A percentile compares a stretch with the other conserved stretches of the same genome.
These are phyloP conservation scores for Cytospora piceae DNA, from an alignment of 2,329 filamentous ascomycete genomes.

Conservation along the genomic window DNA sequence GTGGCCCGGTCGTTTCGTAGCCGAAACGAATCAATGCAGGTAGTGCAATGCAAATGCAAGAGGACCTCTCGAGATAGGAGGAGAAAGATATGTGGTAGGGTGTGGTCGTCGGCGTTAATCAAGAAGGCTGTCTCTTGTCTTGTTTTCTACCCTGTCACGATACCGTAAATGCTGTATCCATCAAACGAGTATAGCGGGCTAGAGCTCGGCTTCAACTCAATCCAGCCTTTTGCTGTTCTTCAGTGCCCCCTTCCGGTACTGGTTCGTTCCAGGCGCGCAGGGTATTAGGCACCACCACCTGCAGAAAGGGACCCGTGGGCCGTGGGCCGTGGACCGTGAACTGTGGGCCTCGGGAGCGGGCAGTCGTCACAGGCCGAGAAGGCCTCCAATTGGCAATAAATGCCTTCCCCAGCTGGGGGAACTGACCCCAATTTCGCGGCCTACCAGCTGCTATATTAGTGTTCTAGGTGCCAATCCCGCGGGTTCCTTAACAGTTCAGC, in stretches of 20 bases:
- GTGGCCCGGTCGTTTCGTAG: slow-evolving; percentile 1
- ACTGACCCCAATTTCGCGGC: not conserved
- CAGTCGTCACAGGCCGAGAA: not conserved
- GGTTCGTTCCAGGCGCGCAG: not conserved
- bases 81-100: not conserved
- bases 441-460: not conserved
- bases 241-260: not conserved
- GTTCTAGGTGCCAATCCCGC: not conserved
- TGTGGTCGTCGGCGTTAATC: not conserved
- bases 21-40: slow-evolving; percentile 3
- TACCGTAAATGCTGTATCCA: too few relatives aligned
- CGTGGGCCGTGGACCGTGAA: too few relatives aligned
- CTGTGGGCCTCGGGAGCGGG: not conserved
- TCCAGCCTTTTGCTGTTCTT: not conserved
- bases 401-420: not conserved
- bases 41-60: not conserved
- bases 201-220: too few relatives aligned
- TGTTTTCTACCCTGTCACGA: not conserved
- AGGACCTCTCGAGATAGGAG: not conserved
- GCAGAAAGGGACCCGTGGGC: not conserved
- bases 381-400: not conserved
- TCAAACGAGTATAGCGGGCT: not conserved
- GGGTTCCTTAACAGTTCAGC: not conserved
- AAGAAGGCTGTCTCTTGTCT: not conserved
- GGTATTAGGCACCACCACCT: not conserved